Conservation (phyloP, 768 basidiomycete genomes). For the Sarcodon sp. region DNA sequence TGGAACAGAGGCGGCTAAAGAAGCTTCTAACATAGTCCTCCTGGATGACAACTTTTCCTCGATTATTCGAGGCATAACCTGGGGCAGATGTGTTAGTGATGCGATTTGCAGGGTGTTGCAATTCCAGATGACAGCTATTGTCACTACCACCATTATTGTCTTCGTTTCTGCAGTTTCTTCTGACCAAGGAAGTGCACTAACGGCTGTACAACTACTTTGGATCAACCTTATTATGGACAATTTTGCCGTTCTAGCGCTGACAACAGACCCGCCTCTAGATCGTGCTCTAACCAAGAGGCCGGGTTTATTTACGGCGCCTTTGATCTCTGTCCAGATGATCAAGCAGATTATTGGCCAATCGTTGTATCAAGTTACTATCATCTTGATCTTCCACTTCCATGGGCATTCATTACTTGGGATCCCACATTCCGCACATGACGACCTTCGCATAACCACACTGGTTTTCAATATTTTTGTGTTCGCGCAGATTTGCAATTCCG, state of each 20-base stretch:
- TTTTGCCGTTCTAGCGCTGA: neutral
- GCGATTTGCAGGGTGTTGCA: conserved; percentile 39
- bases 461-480: neutral
- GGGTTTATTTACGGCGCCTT: neutral
- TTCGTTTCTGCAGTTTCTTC: conserved; percentile 32
- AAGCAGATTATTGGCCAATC: neutral
- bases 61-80: conserved; percentile 35
- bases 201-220: neutral
- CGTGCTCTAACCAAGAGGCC: neutral
- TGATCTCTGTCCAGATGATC: neutral
- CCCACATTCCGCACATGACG: neutral
- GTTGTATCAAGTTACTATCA: neutral
- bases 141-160: conserved; percentile 36
- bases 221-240: neutral
- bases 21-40: conserved; percentile 40
- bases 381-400: neutral
- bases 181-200: neutral
- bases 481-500: neutral
- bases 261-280: neutral
- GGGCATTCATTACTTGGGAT: conserved; percentile 1
- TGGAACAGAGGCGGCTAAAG: conserved; percentile 39
- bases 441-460: neutral
- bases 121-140: conserved; percentile 32
- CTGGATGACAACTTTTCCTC: conserved; percentile 35
- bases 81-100: conserved; percentile 41